phyloP scores from a whole-genome alignment of 331 rosid genomes.

The Rosa hybrid region DNA sequence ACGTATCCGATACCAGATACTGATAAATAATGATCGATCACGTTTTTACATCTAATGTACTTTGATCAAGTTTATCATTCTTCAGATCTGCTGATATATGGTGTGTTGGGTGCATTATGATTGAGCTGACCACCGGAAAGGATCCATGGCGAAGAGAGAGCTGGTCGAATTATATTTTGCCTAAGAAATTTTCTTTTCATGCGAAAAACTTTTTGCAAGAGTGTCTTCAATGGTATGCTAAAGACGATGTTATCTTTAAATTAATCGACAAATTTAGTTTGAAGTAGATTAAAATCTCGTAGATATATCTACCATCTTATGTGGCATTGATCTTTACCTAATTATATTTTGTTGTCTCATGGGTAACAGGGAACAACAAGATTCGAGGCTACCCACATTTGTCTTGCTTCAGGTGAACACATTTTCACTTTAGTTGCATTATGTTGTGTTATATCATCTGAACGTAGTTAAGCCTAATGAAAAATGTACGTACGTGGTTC shows the following conservation, averaged over 20 bases:
- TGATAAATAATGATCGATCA: background rate
- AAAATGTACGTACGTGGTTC: no score
- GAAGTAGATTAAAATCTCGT: no score
- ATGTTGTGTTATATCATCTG: no score
- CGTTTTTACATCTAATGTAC: background rate
- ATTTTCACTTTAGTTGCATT: background rate
- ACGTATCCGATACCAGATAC: no score
- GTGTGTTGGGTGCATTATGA: background rate
- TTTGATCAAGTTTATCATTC: background rate
- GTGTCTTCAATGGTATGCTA: background rate
- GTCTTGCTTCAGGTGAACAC: background rate
- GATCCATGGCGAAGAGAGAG: background rate
- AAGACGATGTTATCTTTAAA: no score
- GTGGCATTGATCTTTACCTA: background rate
- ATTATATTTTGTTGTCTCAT: background rate
- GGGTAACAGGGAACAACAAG: background rate
- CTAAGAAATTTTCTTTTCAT: background rate
- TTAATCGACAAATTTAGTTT: background rate
- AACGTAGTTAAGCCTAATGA: no score
- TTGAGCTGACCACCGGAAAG: background rate
- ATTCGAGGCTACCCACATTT: background rate
- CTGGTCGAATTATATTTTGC: background rate
- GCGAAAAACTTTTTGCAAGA: background rate
- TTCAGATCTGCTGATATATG: background rate
- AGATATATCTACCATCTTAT: background rate